Percentiles rank a stretch among this genome's conserved stretches.
phyloP scores from a whole-genome alignment of 257 asterid species.

The Lavandula angustifolia region DNA sequence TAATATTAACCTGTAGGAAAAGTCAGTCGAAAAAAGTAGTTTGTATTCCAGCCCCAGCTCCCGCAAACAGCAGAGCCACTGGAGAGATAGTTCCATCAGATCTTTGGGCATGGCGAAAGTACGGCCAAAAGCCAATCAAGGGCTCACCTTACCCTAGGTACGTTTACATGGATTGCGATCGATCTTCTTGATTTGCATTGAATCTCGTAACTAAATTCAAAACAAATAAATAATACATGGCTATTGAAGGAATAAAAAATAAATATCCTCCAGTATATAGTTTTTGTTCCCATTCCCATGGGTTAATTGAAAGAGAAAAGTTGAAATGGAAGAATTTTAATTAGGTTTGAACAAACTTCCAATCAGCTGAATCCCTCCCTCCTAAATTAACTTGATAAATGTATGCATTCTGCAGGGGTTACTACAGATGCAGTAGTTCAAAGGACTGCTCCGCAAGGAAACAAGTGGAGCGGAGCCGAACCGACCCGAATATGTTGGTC shows the following conservation, averaged over 20 bases:
- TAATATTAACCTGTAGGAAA: constrained; percentile 48
- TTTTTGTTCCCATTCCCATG: too few relatives aligned
- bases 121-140: constrained; percentile 89
- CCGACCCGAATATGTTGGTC: constrained; percentile 86
- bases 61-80: constrained; percentile 64
- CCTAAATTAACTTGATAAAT: neutral
- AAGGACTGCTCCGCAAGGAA: constrained; percentile 94
- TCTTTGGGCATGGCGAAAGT: constrained; percentile 92
- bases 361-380: too few relatives aligned
- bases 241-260: too few relatives aligned
- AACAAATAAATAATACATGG: too few relatives aligned
- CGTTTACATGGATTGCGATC: too few relatives aligned
- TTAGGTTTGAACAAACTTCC: too few relatives aligned
- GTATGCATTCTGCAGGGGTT: constrained; percentile 54
- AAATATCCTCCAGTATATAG: too few relatives aligned
- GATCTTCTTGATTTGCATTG: too few relatives aligned
- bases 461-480: constrained; percentile 89
- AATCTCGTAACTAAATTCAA: too few relatives aligned
- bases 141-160: constrained; percentile 91
- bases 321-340: too few relatives aligned
- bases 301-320: too few relatives aligned
- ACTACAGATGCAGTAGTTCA: constrained; percentile 90
- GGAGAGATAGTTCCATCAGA: constrained; percentile 88
- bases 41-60: constrained; percentile 79
- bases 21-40: constrained; percentile 88